phyloP scores from a whole-genome alignment of 345 rosid genomes.

The Pistacia atlantica region DNA sequence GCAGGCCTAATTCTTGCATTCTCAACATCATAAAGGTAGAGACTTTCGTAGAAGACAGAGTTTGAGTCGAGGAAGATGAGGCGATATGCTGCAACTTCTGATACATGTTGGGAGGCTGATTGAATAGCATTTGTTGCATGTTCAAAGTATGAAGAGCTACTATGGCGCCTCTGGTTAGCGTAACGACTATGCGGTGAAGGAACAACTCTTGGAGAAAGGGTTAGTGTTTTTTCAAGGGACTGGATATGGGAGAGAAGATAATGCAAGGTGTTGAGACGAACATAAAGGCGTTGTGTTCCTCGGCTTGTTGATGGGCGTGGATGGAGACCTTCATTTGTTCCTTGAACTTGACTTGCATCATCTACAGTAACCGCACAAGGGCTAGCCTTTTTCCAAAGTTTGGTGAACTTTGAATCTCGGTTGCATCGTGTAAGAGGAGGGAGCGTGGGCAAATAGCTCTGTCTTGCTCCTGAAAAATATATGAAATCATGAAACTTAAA shows the following conservation, averaged over 20 bases:
- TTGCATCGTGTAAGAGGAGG: conserved; percentile 93
- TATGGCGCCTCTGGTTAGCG: conserved; percentile 33
- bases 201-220: conserved; percentile 59
- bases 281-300: conserved; percentile 85
- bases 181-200: conserved; percentile 43
- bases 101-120: conserved; percentile 78
- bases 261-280: conserved; percentile 84
- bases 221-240: conserved; percentile 76
- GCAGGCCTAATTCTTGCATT: conserved; percentile 64
- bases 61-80: conserved; percentile 77
- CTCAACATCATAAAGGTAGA: conserved; percentile 63
- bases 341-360: conserved; percentile 28
- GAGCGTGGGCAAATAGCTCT: conserved; percentile 74
- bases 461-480: conserved; percentile 63
- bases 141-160: conserved; percentile 59
- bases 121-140: conserved; percentile 52
- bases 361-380: conserved; percentile 52
- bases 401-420: conserved; percentile 60
- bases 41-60: conserved; percentile 66
- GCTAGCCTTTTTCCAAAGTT: conserved; percentile 73
- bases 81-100: conserved; percentile 90
- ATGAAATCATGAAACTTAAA: neutral
- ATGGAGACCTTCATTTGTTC: conserved; percentile 48
- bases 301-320: conserved; percentile 91
- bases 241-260: conserved; percentile 73